Evolutionary conservation across 2,329 filamentous ascomycete species (phyloP), one percentile per base, ranked within the genome.

Genomic region (Fusarium cicatricum): DNA sequence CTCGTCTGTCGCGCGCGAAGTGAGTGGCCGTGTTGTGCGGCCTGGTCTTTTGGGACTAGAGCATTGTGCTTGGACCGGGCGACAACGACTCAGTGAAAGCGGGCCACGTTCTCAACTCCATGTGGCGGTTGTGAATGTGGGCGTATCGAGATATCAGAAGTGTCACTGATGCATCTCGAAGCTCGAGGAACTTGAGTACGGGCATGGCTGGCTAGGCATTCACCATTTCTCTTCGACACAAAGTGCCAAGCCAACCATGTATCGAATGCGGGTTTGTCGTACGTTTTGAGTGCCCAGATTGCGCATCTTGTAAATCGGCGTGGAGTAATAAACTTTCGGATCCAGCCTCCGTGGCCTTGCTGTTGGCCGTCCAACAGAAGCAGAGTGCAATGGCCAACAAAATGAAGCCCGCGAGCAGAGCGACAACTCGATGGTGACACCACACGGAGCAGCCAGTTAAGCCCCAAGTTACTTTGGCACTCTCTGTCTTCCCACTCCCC

Each of bases 21-120:
- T 64, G 52, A 47, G 55, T 56, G 66, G 52, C 62, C 66, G 40
- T 59, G 40, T 69, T 65, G 46, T 42, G 55, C 58, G 64, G 58
- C 60, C 66, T 55, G 62, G 58, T 40, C 23, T 50, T 26, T 26
- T 26, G 52, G 50, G 50, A 48, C 62, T 58, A 55, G 57, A 67
- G 63, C 46, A 54, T 64, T 51, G 64, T 56, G 55, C 56, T 56
- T 62, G 66, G 56, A 58, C 54, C 47, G 44, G 54, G 53, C 63
- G 53, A 53, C 60, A 54, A 57, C 66, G 62, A 68, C 65, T 69
- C 66, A 69, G 60, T 69, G 64, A 65, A 60, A 64, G 66, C 64
- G 66, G 65, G 64, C 65, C 66, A 69, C 63, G 66, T 68, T 68
- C 66, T 61, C 66, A 65, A 66, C 60, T 64, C 64, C 60, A 64